Evolutionary conservation across 2,329 filamentous ascomycete genomes (phyloP).

Genomic region (Xylariales sp.): DNA sequence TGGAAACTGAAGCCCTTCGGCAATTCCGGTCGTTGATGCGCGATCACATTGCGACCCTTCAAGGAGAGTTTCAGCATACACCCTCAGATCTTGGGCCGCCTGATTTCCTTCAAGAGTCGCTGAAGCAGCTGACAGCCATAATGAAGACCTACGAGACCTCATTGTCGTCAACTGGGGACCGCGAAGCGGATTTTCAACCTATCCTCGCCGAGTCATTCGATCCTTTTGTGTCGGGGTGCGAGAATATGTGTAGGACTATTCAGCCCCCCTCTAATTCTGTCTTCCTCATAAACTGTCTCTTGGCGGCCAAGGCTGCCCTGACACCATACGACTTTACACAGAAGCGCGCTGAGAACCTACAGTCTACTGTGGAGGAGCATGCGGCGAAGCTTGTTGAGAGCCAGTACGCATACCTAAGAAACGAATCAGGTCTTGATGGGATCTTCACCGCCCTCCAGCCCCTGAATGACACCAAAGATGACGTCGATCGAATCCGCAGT

Average conservation of each 20-base stretch:
- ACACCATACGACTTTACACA: slow-evolving; percentile 60
- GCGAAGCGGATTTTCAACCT: slow-evolving; percentile 66
- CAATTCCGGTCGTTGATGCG: slow-evolving; percentile 80
- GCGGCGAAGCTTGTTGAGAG: slow-evolving; percentile 56
- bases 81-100: slow-evolving; percentile 74
- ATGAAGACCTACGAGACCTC: slow-evolving; percentile 88
- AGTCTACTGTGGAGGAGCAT: slow-evolving; percentile 50
- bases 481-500: slow-evolving; percentile 49
- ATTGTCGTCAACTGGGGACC: slow-evolving; percentile 53
- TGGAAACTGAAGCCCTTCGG: slow-evolving; percentile 73
- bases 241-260: slow-evolving; percentile 61
- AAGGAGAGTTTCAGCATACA: slow-evolving; percentile 65
- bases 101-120: slow-evolving; percentile 72
- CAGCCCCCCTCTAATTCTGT: slow-evolving; percentile 57
- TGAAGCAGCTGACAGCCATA: slow-evolving; percentile 72
- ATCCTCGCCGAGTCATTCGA: slow-evolving; percentile 78
- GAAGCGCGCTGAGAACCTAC: slow-evolving; percentile 49
- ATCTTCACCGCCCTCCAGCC: slow-evolving; percentile 55
- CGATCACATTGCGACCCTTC: slow-evolving; percentile 72
- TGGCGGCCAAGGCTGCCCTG: slow-evolving; percentile 53
- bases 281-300: slow-evolving; percentile 69
- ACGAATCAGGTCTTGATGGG: slow-evolving; percentile 66
- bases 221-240: slow-evolving; percentile 75
- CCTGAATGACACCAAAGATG: slow-evolving; percentile 31
- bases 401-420: slow-evolving; percentile 69